Percentiles rank a stretch among this genome's conserved stretches.
Evolutionary conservation across 176 grass and related monocot species (phyloP).

Genomic region (Zea luxurians): DNA sequence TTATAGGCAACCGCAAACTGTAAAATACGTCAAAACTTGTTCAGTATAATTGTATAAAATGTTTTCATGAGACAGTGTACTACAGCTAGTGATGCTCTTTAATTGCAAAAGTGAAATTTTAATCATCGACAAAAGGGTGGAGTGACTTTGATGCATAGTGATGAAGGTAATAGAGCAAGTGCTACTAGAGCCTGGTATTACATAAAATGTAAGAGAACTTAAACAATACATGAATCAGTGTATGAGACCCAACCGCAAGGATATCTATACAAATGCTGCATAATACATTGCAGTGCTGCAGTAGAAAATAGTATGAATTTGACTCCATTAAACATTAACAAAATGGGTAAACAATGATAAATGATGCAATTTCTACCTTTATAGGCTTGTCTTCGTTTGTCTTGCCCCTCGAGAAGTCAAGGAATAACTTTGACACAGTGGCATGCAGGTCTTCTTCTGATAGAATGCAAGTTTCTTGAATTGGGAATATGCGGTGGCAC

Average conservation of each 20-base stretch:
- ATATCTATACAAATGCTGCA: background rate
- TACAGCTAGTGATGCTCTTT: background rate
- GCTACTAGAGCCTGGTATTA: background rate
- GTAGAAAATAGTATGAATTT: constrained; percentile 1
- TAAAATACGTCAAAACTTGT: constrained; percentile 32
- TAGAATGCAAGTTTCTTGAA: constrained; percentile 90
- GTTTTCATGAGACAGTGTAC: constrained; percentile 24
- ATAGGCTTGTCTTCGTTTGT: constrained; percentile 50
- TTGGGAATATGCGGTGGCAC: constrained; percentile 92
- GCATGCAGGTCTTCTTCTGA: constrained; percentile 63
- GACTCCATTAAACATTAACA: background rate
- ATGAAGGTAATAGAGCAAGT: constrained; percentile 8
- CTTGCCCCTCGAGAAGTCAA: constrained; percentile 49
- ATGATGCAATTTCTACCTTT: constrained; percentile 54
- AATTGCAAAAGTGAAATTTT: background rate
- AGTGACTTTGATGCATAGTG: constrained; percentile 10
- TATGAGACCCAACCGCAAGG: constrained; percentile 10
- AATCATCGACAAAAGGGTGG: background rate
- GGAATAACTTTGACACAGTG: constrained; percentile 77
- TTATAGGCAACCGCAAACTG: constrained; percentile 96
- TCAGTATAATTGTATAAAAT: constrained; percentile 22
- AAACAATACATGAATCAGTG: background rate
- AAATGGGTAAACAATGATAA: background rate
- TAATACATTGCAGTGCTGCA: background rate
- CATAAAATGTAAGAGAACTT: constrained; percentile 17